Evolutionary conservation across 805 yeast species (phyloP).

Genomic region (Millerozyma acaciae): DNA sequence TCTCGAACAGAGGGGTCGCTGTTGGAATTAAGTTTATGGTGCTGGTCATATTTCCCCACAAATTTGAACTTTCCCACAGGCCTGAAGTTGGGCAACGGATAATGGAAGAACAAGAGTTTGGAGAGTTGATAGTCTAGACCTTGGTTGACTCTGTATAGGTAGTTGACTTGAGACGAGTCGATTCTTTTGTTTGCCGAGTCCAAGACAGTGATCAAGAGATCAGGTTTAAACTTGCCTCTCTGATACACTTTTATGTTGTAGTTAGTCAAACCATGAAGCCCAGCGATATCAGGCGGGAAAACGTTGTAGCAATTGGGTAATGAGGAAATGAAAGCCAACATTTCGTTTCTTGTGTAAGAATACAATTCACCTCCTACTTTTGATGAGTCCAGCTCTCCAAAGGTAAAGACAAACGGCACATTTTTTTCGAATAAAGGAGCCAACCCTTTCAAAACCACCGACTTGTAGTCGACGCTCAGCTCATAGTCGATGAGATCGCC

Average conservation of each 20-base stretch:
- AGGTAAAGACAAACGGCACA: slow-evolving; percentile 33
- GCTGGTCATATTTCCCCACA: slow-evolving; percentile 37
- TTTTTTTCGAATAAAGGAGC: slow-evolving; percentile 29
- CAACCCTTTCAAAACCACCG: slow-evolving; percentile 27
- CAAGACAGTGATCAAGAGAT: slow-evolving; percentile 28
- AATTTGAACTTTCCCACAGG: slow-evolving; percentile 36
- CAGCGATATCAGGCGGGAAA: slow-evolving; percentile 10
- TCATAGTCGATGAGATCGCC: slow-evolving; percentile 36
- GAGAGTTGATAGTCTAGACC: slow-evolving; percentile 7
- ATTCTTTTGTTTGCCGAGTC: slow-evolving; percentile 29
- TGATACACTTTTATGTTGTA: slow-evolving; percentile 26
- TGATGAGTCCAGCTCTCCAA: slow-evolving; percentile 37
- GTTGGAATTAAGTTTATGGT: slow-evolving; percentile 27
- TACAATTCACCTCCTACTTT: slow-evolving; percentile 5
- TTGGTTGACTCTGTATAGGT: slow-evolving; percentile 25
- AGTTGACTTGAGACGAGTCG: slow-evolving; percentile 31
- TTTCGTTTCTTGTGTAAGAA: slow-evolving; percentile 9
- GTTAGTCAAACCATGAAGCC: slow-evolving; percentile 35
- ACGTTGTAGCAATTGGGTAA: slow-evolving; percentile 36
- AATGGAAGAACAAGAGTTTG: slow-evolving; percentile 36
- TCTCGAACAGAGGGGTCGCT: slow-evolving; percentile 27
- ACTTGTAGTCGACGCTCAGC: slow-evolving; percentile 23
- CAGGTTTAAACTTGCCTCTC: slow-evolving; percentile 10
- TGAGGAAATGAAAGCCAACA: slow-evolving; percentile 26
- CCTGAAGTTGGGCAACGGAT: slow-evolving; percentile 40